phyloP scores from a whole-genome alignment of 257 asterid genomes.

The Osmanthus fragrans region DNA sequence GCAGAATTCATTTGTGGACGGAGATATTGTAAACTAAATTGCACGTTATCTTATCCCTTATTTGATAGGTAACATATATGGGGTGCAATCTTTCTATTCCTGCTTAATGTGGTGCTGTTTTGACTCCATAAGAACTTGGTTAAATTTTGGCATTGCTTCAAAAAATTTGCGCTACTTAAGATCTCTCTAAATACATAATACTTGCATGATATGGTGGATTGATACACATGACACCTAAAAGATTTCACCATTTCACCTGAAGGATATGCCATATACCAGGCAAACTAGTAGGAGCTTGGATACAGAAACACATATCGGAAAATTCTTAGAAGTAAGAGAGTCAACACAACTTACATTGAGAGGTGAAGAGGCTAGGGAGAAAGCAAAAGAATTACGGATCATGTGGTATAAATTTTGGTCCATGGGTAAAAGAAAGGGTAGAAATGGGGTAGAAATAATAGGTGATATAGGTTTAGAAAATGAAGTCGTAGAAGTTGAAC shows the following conservation, averaged over 20 bases:
- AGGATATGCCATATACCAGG: not conserved
- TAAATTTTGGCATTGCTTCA: not conserved
- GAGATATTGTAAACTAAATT: not conserved
- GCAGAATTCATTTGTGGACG: not conserved
- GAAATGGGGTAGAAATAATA: not conserved
- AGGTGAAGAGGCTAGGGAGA: not conserved
- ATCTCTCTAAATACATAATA: not conserved
- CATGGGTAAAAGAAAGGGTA: not conserved
- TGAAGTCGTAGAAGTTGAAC: not conserved
- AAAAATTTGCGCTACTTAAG: not conserved
- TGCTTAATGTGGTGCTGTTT: not conserved
- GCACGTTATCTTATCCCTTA: not conserved
- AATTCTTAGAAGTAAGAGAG: not conserved
- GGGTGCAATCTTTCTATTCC: not conserved
- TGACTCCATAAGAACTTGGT: not conserved
- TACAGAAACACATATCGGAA: not conserved
- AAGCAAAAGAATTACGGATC: not conserved
- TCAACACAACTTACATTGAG: not conserved
- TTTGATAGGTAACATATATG: too few species aligned
- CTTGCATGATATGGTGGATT: not conserved
- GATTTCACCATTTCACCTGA: not conserved
- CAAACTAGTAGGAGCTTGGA: not conserved
- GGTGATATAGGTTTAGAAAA: not conserved
- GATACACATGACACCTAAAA: not conserved
- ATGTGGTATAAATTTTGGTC: not conserved